Percentiles rank a stretch among this genome's conserved stretches.
Evolutionary conservation across 1,139 yeast genomes (phyloP).

Genomic region (Dujonia santamariae): DNA sequence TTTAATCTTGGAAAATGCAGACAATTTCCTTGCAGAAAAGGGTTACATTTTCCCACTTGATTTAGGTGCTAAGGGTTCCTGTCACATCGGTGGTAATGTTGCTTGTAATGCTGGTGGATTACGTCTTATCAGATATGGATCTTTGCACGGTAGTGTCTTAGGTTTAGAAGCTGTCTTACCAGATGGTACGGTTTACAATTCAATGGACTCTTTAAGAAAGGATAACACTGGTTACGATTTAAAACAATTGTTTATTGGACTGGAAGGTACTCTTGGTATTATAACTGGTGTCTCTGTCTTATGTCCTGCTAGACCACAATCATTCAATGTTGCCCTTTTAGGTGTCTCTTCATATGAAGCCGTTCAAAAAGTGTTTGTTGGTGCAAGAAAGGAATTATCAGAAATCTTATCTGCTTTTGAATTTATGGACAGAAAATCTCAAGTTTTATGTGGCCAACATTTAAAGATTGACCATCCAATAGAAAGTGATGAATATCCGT

Average conservation of each 20-base stretch:
- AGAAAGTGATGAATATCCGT: slow-evolving; percentile 72
- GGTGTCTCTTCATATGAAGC: slow-evolving; percentile 80
- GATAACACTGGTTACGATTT: slow-evolving; percentile 94
- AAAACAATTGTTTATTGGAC: slow-evolving; percentile 88
- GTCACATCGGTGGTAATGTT: slow-evolving; percentile 93
- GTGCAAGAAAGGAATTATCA: slow-evolving; percentile 74
- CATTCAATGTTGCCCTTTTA: slow-evolving; percentile 83
- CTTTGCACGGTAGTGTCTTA: slow-evolving; percentile 86
- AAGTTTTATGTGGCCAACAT: slow-evolving; percentile 57
- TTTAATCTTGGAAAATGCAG: slow-evolving; percentile 82
- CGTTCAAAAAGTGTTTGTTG: slow-evolving; percentile 77
- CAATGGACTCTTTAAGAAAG: slow-evolving; percentile 80
- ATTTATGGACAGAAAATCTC: slow-evolving; percentile 85
- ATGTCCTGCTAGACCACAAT: slow-evolving; percentile 89
- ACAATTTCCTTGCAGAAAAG: slow-evolving; percentile 68
- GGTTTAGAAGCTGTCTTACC: slow-evolving; percentile 92
- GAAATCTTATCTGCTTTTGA: slow-evolving; percentile 93
- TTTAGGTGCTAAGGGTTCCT: slow-evolving; percentile 95
- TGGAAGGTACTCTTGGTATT: slow-evolving; percentile 89
- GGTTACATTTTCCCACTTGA: slow-evolving; percentile 94
- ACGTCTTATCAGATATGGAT: slow-evolving; percentile 83
- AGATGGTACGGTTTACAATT: slow-evolving; percentile 78
- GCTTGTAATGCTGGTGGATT: slow-evolving; percentile 98
- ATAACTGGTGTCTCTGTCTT: slow-evolving; percentile 87
- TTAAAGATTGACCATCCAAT: slow-evolving; percentile 69